phyloP scores from a whole-genome alignment of 208 protist species.

The Leishmania guyanensis region DNA sequence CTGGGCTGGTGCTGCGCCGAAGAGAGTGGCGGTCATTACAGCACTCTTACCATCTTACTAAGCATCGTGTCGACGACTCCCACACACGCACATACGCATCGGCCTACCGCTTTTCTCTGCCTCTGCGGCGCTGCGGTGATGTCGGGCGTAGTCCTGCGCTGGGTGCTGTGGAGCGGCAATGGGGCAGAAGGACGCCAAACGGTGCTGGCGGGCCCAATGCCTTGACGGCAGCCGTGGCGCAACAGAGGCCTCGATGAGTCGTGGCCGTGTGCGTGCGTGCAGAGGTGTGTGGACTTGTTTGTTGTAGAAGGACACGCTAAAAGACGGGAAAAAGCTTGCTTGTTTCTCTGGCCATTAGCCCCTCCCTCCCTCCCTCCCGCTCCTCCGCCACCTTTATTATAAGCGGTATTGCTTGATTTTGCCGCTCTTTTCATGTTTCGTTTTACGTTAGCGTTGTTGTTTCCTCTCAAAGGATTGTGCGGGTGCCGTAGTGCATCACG shows the following conservation, averaged over 20 bases:
- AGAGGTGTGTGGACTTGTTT: neutral
- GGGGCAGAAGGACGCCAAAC: neutral
- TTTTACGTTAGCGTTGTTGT: neutral
- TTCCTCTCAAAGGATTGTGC: neutral
- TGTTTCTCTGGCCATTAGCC: neutral
- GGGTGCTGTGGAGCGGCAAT: neutral
- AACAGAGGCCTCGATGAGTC: neutral
- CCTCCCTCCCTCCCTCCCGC: neutral
- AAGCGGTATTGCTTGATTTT: neutral
- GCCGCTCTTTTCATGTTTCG: neutral
- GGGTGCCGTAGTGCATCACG: neutral
- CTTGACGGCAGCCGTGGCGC: neutral
- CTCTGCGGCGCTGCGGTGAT: neutral
- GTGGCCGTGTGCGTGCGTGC: neutral
- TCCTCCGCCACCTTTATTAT: too few relatives aligned
- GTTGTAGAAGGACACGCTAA: neutral
- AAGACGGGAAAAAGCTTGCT: neutral
- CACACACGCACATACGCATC: neutral
- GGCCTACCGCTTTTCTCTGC: neutral
- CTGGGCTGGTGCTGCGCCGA: neutral
- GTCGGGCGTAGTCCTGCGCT: neutral
- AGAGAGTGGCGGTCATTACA: neutral
- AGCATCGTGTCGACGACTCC: neutral
- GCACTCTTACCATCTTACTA: neutral
- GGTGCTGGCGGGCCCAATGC: neutral